Evolutionary conservation across 106 monocot genomes (phyloP), one percentile per base, ranked within the genome.

Genomic region (Alisma plantagoaquatica): DNA sequence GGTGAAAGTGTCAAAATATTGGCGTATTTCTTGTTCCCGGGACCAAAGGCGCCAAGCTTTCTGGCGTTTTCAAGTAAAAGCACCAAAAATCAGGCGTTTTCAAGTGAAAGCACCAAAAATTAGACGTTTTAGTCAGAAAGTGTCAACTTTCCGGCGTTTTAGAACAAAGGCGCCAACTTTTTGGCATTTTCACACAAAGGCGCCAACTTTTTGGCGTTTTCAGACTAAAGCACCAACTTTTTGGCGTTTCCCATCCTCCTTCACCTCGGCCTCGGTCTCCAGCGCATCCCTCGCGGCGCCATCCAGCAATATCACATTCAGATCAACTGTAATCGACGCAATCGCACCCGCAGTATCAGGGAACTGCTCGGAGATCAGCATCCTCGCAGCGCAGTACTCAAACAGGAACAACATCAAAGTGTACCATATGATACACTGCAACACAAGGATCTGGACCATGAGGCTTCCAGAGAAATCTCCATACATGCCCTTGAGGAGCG

Each of bases 361-460:
- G 56, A 84, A 81, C 72, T 84, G 84, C 69, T 84, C 91, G 17
- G 84, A 60, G 35, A 91, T 84, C 49, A 81, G 81, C 2, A 81
- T 29, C 44, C 60, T 49, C 0, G 84, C 90, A 20, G 75, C 90
- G 29, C 90, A 74, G 66, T 68, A 91, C 83, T 84, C 83, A 61
- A 80, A 90, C 78, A 90, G 70, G 69, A 91, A 91, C 25, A 91
- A 72, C 91, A 91, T 91, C 38, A 91, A 60, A 1, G 91, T 91
- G 75, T 92, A 92, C 91, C 91, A 92, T 32, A 92, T 86, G 64
- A 92, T 92, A 58, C 92, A 92, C 71, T 92, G 92, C 0, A 92
- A 73, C 32, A 92, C 92, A 16, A 92, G 81, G 53, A 92, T 78
- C 70, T 92, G 91, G 7, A 91, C 91, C 91, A 91, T 91, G 26